Base-by-base conservation (phyloP, 208 protist species). In the Wallacemonas sp. region DNA sequence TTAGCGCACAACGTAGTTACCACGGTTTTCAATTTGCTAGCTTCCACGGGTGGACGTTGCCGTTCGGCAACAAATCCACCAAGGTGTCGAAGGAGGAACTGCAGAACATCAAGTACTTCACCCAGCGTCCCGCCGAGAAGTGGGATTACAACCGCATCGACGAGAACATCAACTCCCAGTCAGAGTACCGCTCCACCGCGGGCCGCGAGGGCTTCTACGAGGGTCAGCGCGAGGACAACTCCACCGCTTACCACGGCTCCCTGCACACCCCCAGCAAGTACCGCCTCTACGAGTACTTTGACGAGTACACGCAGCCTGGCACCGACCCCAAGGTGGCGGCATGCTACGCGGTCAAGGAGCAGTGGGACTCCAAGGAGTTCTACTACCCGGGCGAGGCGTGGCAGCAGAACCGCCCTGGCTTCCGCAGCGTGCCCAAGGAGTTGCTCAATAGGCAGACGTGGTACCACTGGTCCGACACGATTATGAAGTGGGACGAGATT, bases 311-410 rank as follows among this genome's bases (percentile, higher is more conserved):
- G 57, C 87, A 92, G 68, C 90, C 90, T 28, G 90, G 90, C 14
- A 74, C 81, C 8, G 78, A 95, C 68, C 72, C 65, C 33, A 95
- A 95, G 74, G 67, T 88, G 4, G 87, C 83, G 11, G 90, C 84
- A 3, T 79, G 62, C 70, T 83, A 85, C 50, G 89, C 89, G 26
- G 78, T 95, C 23, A 93, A 91, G 74, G 84, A 95, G 65, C 89
- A 95, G 65, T 95, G 86, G 87, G 87, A 95, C 76, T 67, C 89
- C 5, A 79, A 91, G 33, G 84, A 95, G 72, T 93, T 93, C 61
- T 95, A 93, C 81, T 95, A 95, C 70, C 89, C 89, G 20, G 89
- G 89, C 29, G 89, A 95, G 74, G 86, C 82, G 23, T 95, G 86
- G 86, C 74, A 89, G 67, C 57, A 81, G 52, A 95, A 95, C 74